A percentile compares a stretch with the other conserved stretches of the same genome.
These are phyloP conservation scores for Dactylellina drechsleri DNA, from an alignment of 2,329 filamentous ascomycete species.

Conservation along the genomic window DNA sequence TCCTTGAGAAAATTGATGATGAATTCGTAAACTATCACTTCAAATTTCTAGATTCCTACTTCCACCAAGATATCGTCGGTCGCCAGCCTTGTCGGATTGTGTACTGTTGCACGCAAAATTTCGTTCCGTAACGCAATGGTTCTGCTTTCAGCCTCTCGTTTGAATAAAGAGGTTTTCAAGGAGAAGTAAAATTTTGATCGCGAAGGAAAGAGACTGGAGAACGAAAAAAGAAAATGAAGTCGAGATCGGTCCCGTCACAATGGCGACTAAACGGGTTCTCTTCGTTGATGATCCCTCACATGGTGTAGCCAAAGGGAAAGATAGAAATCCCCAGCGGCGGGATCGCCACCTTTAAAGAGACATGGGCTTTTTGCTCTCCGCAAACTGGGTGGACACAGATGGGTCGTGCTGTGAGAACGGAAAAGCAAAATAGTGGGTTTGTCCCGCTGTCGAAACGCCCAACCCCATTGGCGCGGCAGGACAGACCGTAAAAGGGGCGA, in stretches of 20 bases:
- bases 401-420: conserved; percentile 42
- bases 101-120: conserved; percentile 38
- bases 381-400: conserved; percentile 18
- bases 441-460: conserved; percentile 35
- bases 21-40: conserved; percentile 19
- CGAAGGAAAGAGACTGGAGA: conserved; percentile 15
- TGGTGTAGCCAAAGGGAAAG: conserved; percentile 47
- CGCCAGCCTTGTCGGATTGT: conserved; percentile 22
- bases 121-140: conserved; percentile 36
- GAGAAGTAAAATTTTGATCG: conserved; percentile 16
- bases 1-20: conserved; percentile 20
- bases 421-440: conserved; percentile 51
- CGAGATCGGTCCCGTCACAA: conserved; percentile 53
- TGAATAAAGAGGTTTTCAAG: conserved; percentile 23
- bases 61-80: conserved; percentile 26
- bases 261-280: conserved; percentile 52
- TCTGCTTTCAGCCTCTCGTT: conserved; percentile 29
- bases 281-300: conserved; percentile 54
- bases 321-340: conserved; percentile 25
- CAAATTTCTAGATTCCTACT: conserved; percentile 5
- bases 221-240: conserved; percentile 34
- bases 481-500: conserved; percentile 52
- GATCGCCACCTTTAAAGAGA: conserved; percentile 55
- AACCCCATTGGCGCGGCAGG: conserved; percentile 47
- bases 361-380: conserved; percentile 40